Evolutionary conservation across 2,329 filamentous ascomycete species (phyloP).

Genomic region (Colletotrichum eremochloae): DNA sequence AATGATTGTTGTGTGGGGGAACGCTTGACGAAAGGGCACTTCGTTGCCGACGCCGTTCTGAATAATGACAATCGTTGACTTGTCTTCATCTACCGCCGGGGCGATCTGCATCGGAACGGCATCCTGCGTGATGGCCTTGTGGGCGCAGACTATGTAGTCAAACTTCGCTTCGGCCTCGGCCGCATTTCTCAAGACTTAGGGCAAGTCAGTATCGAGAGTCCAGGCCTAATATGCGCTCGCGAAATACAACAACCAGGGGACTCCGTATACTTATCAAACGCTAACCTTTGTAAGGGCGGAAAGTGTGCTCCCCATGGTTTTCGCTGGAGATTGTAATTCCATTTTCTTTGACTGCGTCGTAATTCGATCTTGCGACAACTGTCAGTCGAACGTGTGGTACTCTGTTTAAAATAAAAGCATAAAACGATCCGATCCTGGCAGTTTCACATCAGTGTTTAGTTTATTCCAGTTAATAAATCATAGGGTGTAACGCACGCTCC

Average conservation of each 20-base stretch:
- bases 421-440: slow-evolving; percentile 68
- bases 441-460: slow-evolving; percentile 2
- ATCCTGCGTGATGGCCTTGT: slow-evolving; percentile 64
- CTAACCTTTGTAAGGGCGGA: slow-evolving; percentile 59
- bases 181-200: slow-evolving; percentile 59
- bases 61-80: slow-evolving; percentile 68
- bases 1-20: slow-evolving; percentile 65
- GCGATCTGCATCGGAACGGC: slow-evolving; percentile 51
- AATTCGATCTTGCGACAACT: slow-evolving; percentile 73
- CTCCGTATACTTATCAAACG: not conserved
- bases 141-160: slow-evolving; percentile 69
- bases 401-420: slow-evolving; percentile 65
- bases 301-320: slow-evolving; percentile 67
- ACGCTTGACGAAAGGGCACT: slow-evolving; percentile 62
- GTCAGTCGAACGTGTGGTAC: slow-evolving; percentile 63
- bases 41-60: slow-evolving; percentile 75
- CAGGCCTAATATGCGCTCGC: too few relatives aligned
- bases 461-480: not conserved
- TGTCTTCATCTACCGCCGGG: slow-evolving; percentile 52
- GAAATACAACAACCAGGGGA: not conserved
- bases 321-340: slow-evolving; percentile 68
- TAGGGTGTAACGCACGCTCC: slow-evolving; percentile 60
- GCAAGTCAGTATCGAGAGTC: slow-evolving; percentile 6
- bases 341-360: slow-evolving; percentile 63
- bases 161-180: slow-evolving; percentile 61